These are phyloP conservation scores for Chlamydomonas sp. DNA, from an alignment of 139 green algal genomes.

Conservation along the genomic window DNA sequence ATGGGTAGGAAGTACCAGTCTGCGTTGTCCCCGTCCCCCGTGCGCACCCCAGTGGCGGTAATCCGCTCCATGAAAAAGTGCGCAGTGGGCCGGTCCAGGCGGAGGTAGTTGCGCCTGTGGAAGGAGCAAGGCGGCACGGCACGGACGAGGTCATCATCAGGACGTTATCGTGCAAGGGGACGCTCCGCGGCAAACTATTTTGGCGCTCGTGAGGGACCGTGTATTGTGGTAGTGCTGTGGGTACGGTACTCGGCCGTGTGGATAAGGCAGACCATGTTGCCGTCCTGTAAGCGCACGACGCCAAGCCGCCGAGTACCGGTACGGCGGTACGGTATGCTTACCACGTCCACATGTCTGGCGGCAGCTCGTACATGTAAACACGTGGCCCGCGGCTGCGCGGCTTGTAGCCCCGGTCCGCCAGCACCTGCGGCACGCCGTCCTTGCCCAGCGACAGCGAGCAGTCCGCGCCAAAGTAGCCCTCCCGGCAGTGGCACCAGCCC, in stretches of 20 bases:
- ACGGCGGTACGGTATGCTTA: not conserved
- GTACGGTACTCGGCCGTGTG: too few species aligned
- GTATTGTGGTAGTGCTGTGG: too few species aligned
- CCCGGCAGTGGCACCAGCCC: constrained; percentile 41
- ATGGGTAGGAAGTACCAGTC: constrained; percentile 55
- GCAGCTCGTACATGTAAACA: constrained; percentile 54
- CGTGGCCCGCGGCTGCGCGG: constrained; percentile 4
- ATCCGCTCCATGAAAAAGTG: constrained; percentile 38
- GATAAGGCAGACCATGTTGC: too few species aligned
- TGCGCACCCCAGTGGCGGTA: constrained; percentile 32
- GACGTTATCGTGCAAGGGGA: too few species aligned
- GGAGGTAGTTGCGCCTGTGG: constrained; percentile 38
- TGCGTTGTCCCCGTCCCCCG: constrained; percentile 32
- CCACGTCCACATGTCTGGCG: constrained; percentile 18
- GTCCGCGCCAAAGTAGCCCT: constrained; percentile 46
- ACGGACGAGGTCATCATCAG: not conserved
- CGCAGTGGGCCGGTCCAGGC: constrained; percentile 39
- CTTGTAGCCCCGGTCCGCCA: constrained; percentile 38
- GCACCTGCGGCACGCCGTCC: constrained; percentile 33
- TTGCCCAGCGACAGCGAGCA: constrained; percentile 35
- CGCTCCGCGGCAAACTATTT: too few species aligned
- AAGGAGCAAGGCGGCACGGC: not conserved
- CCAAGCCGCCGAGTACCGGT: too few species aligned
- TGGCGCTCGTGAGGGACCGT: too few species aligned
- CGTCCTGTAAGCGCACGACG: too few species aligned